Conservation (phyloP, 148 eudicot genomes). For the Rhododendron molle region DNA sequence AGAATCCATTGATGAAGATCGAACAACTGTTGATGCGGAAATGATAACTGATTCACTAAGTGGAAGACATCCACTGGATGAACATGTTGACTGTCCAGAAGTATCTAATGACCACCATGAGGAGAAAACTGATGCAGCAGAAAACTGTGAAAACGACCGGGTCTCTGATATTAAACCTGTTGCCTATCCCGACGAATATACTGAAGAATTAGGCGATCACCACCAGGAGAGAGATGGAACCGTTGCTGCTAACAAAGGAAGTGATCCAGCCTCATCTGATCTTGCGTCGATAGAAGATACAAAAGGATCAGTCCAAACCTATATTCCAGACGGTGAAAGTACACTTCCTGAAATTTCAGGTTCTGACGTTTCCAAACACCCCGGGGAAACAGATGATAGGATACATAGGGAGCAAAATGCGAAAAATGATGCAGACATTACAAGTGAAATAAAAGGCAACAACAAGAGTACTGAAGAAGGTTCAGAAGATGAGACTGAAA, state of each 20-base stretch:
- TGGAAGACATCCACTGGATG: not conserved
- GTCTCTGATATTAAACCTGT: slow-evolving; percentile 4
- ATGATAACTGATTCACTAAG: not conserved
- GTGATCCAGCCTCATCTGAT: slow-evolving; percentile 17
- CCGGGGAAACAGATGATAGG: slow-evolving; percentile 8
- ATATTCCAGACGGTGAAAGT: slow-evolving; percentile 11
- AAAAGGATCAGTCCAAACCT: slow-evolving; percentile 17
- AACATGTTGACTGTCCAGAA: slow-evolving; percentile 2
- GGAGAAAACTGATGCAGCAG: not conserved
- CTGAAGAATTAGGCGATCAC: not conserved
- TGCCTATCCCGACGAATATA: not conserved
- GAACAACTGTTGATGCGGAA: slow-evolving; percentile 12
- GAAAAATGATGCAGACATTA: slow-evolving; percentile 4
- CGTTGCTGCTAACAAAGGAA: not conserved
- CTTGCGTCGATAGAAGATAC: slow-evolving; percentile 12
- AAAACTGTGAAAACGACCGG: not conserved
- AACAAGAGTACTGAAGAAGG: slow-evolving; percentile 13
- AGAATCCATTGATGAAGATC: slow-evolving; percentile 18
- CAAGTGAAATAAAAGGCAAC: not conserved
- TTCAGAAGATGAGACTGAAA: slow-evolving; percentile 7
- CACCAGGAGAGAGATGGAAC: slow-evolving; percentile 6
- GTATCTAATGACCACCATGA: not conserved
- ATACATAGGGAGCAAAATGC: slow-evolving; percentile 10
- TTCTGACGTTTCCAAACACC: slow-evolving; percentile 13
- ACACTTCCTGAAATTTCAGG: slow-evolving; percentile 12